A percentile compares a stretch with the other conserved stretches of the same genome.
phyloP scores from a whole-genome alignment of 2,329 filamentous ascomycete genomes.

The Fonsecaea pedrosoi region DNA sequence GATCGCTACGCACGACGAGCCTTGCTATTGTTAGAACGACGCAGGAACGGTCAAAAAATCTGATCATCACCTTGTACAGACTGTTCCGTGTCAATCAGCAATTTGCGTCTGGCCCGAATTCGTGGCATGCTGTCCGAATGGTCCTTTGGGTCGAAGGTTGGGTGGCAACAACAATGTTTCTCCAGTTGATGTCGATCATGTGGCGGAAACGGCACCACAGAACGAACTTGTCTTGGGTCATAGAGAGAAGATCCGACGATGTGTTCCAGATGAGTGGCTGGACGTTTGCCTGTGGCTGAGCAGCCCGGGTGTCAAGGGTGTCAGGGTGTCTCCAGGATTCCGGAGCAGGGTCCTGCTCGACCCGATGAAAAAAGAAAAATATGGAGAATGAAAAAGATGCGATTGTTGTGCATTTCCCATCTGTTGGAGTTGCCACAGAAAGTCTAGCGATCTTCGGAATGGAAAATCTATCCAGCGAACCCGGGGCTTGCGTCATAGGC shows the following conservation, averaged over 20 bases:
- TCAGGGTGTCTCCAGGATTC: constrained; percentile 7
- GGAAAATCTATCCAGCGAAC: constrained; percentile 24
- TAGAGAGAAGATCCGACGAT: constrained; percentile 6
- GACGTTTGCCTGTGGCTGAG: constrained; percentile 28
- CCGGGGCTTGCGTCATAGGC: constrained; percentile 15
- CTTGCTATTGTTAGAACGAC: constrained; percentile 19
- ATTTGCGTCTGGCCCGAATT: neutral
- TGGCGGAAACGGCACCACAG: constrained; percentile 3
- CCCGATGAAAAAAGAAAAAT: neutral
- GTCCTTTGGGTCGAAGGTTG: neutral
- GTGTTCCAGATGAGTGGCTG: constrained; percentile 4
- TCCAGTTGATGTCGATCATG: constrained; percentile 10
- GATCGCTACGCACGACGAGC: neutral
- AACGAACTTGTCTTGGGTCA: constrained; percentile 2
- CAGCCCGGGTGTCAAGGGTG: neutral
- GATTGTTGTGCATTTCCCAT: constrained; percentile 14
- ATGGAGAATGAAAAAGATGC: constrained; percentile 15
- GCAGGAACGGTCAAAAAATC: constrained; percentile 8
- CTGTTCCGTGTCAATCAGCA: constrained; percentile 9
- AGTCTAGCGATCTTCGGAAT: neutral
- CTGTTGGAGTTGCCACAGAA: constrained; percentile 6
- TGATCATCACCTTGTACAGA: constrained; percentile 8
- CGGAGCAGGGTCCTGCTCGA: constrained; percentile 9
- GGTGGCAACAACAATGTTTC: constrained; percentile 15
- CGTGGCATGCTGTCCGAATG: neutral